These are phyloP conservation scores for Alternaria ethzedia DNA, from an alignment of 2,329 filamentous ascomycete species.

Conservation along the genomic window DNA sequence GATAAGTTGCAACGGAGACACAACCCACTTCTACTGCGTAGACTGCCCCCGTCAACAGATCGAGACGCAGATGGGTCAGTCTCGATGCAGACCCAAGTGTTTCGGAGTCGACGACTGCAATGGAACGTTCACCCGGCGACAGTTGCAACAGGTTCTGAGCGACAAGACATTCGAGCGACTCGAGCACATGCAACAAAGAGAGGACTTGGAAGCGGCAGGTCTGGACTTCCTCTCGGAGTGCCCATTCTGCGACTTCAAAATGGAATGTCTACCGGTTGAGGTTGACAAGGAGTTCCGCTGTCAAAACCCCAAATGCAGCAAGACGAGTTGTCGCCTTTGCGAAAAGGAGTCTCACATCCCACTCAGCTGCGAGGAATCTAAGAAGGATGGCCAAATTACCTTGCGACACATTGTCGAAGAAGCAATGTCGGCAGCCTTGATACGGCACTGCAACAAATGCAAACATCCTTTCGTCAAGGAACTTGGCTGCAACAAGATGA, in stretches of 20 bases:
- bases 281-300: slow-evolving; percentile 77
- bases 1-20: slow-evolving; percentile 68
- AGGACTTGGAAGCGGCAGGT: slow-evolving; percentile 70
- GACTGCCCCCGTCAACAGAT: slow-evolving; percentile 70
- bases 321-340: slow-evolving; percentile 64
- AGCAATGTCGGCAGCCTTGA: slow-evolving; percentile 80
- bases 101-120: slow-evolving; percentile 68
- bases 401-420: slow-evolving; percentile 76
- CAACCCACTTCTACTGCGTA: slow-evolving; percentile 72
- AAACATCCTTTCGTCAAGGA: slow-evolving; percentile 80
- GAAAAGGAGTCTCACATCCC: slow-evolving; percentile 73
- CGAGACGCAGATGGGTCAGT: slow-evolving; percentile 70
- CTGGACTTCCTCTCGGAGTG: slow-evolving; percentile 77
- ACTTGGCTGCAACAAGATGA: slow-evolving; percentile 83
- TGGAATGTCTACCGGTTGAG: slow-evolving; percentile 71
- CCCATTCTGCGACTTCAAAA: slow-evolving; percentile 82
- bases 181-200: slow-evolving; percentile 73
- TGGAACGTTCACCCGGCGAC: slow-evolving; percentile 63
- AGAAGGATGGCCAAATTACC: slow-evolving; percentile 65
- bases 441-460: slow-evolving; percentile 76
- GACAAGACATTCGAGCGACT: slow-evolving; percentile 66
- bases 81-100: slow-evolving; percentile 72
- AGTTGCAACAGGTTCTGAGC: slow-evolving; percentile 65
- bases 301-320: slow-evolving; percentile 67
- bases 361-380: slow-evolving; percentile 70